These are phyloP conservation scores for Suhomyces choctaworum DNA, from an alignment of 1,139 yeast species.

Conservation along the genomic window DNA sequence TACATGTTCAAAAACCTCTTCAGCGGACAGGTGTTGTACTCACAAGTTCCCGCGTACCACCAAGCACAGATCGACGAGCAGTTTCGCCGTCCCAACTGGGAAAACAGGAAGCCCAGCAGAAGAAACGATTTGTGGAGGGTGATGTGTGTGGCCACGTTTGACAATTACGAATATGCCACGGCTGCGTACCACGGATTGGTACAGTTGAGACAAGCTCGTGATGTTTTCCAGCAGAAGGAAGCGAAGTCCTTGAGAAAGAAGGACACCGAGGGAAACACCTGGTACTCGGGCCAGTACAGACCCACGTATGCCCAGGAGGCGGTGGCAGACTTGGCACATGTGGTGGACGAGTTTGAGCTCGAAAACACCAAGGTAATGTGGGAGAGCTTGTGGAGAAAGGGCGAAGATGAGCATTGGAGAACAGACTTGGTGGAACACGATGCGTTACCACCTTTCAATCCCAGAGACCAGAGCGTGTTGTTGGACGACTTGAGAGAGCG, in stretches of 20 bases:
- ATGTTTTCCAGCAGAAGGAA: slow-evolving; percentile 54
- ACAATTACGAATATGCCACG: slow-evolving; percentile 63
- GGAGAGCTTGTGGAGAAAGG: slow-evolving; percentile 88
- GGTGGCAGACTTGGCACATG: slow-evolving; percentile 78
- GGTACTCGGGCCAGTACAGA: slow-evolving; percentile 85
- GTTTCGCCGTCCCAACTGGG: slow-evolving; percentile 83
- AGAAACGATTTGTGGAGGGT: slow-evolving; percentile 90
- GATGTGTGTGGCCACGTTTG: slow-evolving; percentile 80
- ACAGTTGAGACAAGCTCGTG: slow-evolving; percentile 72
- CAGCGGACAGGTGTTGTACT: slow-evolving; percentile 85
- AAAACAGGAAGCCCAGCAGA: slow-evolving; percentile 74
- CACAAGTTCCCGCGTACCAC: slow-evolving; percentile 76
- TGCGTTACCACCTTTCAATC: slow-evolving; percentile 57
- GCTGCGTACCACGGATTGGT: slow-evolving; percentile 76
- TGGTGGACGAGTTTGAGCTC: slow-evolving; percentile 61
- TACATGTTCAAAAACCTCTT: slow-evolving; percentile 81
- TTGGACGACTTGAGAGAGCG: slow-evolving; percentile 56
- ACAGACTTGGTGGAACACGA: slow-evolving; percentile 56
- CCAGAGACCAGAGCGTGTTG: slow-evolving; percentile 64
- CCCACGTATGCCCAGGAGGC: slow-evolving; percentile 93
- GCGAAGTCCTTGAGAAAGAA: slow-evolving; percentile 71
- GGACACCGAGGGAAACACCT: slow-evolving; percentile 74
- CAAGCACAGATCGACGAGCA: slow-evolving; percentile 71
- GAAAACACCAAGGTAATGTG: slow-evolving; percentile 59
- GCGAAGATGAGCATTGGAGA: slow-evolving; percentile 70